phyloP scores from a whole-genome alignment of 805 yeast species.

The Cyberlindnera maclurae region DNA sequence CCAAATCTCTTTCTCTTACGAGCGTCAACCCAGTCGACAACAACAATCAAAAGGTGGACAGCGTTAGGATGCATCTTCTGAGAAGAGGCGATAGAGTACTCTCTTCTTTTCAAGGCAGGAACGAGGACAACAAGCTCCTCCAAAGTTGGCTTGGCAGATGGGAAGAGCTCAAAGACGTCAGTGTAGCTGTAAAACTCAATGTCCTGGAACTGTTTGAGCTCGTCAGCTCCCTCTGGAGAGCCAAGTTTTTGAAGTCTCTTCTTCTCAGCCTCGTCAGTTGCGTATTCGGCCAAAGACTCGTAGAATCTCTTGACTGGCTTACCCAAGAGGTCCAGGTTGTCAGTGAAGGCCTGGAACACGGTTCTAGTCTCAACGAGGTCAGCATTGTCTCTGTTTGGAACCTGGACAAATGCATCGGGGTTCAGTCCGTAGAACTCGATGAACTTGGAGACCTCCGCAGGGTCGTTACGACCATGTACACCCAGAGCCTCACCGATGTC shows the following conservation, averaged over 20 bases:
- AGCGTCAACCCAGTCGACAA: conserved; percentile 90
- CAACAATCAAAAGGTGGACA: conserved; percentile 86
- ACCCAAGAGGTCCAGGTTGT: conserved; percentile 83
- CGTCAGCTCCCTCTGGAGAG: conserved; percentile 75
- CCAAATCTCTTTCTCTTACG: conserved; percentile 84
- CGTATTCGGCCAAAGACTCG: conserved; percentile 70
- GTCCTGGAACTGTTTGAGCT: conserved; percentile 78
- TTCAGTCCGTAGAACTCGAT: conserved; percentile 64
- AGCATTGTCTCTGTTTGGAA: conserved; percentile 61
- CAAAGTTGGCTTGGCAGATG: conserved; percentile 72
- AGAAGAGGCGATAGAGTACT: conserved; percentile 95
- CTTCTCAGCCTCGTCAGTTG: conserved; percentile 63
- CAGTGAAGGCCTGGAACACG: conserved; percentile 70
- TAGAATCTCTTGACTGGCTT: conserved; percentile 94
- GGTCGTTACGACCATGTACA: conserved; percentile 81
- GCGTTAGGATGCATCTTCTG: conserved; percentile 88
- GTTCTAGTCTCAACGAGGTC: conserved; percentile 64
- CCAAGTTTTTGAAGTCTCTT: conserved; percentile 55
- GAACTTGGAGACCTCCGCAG: conserved; percentile 58
- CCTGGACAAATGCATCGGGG: conserved; percentile 59
- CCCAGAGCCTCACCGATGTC: conserved; percentile 97
- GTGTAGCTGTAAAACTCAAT: conserved; percentile 75
- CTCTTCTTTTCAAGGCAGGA: conserved; percentile 91
- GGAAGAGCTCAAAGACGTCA: conserved; percentile 74
- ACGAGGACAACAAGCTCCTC: conserved; percentile 64